These are phyloP conservation scores for Malania oleifera DNA, from an alignment of 164 flowering plant species.

Conservation along the genomic window DNA sequence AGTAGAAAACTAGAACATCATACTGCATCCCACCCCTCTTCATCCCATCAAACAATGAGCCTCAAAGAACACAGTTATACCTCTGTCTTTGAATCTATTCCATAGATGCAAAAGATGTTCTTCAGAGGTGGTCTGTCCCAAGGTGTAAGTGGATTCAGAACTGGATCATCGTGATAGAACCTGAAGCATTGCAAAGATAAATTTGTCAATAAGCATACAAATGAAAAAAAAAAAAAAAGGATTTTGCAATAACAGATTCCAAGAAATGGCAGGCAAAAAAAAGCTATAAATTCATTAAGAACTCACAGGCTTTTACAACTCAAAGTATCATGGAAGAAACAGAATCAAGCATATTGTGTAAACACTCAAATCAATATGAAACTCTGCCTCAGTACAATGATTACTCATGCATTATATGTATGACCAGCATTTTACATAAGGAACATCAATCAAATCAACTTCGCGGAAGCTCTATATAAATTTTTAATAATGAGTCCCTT, in stretches of 20 bases:
- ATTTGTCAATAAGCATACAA: neutral
- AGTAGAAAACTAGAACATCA: too few species aligned
- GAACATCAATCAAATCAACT: neutral
- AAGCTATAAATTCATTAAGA: too few species aligned
- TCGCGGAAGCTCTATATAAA: neutral
- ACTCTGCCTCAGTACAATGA: slow-evolving; percentile 1
- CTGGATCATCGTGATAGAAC: slow-evolving; percentile 89
- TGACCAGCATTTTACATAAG: neutral
- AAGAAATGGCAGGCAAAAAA: too few species aligned
- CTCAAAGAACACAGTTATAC: slow-evolving; percentile 29
- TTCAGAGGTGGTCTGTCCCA: slow-evolving; percentile 99
- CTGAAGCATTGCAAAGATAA: slow-evolving; percentile 35
- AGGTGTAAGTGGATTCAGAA: slow-evolving; percentile 90
- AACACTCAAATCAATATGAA: neutral
- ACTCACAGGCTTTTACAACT: too few species aligned
- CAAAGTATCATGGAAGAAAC: too few species aligned
- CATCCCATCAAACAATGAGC: neutral
- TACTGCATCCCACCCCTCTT: too few species aligned
- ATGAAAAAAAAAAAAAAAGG: neutral
- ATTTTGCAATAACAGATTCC: too few species aligned
- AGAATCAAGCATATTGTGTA: too few species aligned
- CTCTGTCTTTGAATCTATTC: slow-evolving; percentile 84
- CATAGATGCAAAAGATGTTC: slow-evolving; percentile 92
- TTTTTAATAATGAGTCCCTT: neutral
- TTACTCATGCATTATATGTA: neutral